Evolutionary conservation across 139 green algal genomes (phyloP).

Genomic region (Chlorella sp.): DNA sequence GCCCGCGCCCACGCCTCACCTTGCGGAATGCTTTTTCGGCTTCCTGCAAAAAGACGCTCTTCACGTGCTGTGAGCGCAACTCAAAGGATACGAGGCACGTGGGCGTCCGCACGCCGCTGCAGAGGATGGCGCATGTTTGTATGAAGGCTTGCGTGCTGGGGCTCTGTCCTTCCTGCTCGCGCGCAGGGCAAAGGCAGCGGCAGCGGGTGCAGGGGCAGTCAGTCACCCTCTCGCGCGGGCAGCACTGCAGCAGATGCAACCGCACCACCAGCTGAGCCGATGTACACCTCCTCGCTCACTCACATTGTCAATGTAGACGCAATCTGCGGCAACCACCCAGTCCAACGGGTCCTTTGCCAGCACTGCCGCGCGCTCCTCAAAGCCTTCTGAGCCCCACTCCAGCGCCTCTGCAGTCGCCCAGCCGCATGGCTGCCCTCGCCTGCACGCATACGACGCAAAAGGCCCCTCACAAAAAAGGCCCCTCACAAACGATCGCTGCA

Average conservation of each 20-base stretch:
- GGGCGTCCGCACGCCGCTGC: neutral
- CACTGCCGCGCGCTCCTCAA: constrained; percentile 14
- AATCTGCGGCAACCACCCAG: constrained; percentile 44
- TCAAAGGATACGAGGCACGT: constrained; percentile 33
- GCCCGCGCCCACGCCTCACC: too few relatives aligned
- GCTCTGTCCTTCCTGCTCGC: constrained; percentile 33
- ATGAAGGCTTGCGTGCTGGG: constrained; percentile 46
- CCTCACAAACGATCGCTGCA: too few relatives aligned
- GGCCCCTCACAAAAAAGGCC: too few relatives aligned
- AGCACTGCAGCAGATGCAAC: neutral
- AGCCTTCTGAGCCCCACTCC: constrained; percentile 34
- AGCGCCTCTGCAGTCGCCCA: constrained; percentile 29
- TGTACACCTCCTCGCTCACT: neutral
- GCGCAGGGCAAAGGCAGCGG: too few relatives aligned
- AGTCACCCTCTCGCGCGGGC: neutral
- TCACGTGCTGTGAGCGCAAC: constrained; percentile 39
- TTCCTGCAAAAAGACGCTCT: constrained; percentile 18
- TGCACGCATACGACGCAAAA: neutral
- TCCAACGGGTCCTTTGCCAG: constrained; percentile 14
- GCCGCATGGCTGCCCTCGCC: constrained; percentile 1
- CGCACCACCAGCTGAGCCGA: neutral
- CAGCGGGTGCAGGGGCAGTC: neutral
- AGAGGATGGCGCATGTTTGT: constrained; percentile 31
- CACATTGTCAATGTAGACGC: constrained; percentile 50
- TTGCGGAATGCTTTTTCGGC: constrained; percentile 8